phyloP scores from a whole-genome alignment of 495 filamentous ascomycete genomes.

The Cercophora sp. region DNA sequence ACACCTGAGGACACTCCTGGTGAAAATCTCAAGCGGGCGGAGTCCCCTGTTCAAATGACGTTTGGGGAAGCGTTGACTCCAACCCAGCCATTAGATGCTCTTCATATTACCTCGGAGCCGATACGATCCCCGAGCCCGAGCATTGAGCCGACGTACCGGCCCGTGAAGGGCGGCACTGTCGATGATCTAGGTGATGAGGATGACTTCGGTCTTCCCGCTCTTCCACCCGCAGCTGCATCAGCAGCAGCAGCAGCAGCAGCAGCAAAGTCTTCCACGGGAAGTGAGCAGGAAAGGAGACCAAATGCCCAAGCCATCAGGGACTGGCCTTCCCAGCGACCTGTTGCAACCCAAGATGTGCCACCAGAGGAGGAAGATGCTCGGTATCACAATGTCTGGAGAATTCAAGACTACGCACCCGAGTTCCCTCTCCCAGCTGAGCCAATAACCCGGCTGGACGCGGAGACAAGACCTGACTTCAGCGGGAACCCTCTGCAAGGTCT shows the following conservation, averaged over 20 bases:
- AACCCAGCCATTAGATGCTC: not conserved
- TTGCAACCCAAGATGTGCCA: not conserved
- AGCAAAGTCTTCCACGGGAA: not conserved
- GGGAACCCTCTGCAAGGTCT: slow-evolving; percentile 14
- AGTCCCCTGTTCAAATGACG: not conserved
- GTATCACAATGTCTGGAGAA: slow-evolving; percentile 15
- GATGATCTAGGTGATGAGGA: slow-evolving; percentile 5
- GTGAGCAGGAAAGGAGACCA: not conserved
- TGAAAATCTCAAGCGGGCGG: not conserved
- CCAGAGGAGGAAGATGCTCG: not conserved
- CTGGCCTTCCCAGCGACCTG: not conserved
- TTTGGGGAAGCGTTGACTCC: not conserved
- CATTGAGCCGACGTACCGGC: slow-evolving; percentile 6
- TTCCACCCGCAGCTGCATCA: too few relatives aligned
- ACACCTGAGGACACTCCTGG: slow-evolving; percentile 16
- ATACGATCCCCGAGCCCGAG: not conserved
- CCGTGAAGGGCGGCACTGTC: not conserved
- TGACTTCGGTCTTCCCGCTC: slow-evolving; percentile 11
- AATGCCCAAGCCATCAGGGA: not conserved
- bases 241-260: not conserved
- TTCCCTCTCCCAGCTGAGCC: slow-evolving; percentile 11
- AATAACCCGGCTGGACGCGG: not conserved
- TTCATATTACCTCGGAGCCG: not conserved
- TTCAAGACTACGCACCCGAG: slow-evolving; percentile 16
- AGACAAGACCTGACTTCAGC: not conserved